Evolutionary conservation across 495 filamentous ascomycete genomes (phyloP), one percentile per base, ranked within the genome.

Genomic region (Aspergillus panamensis): DNA sequence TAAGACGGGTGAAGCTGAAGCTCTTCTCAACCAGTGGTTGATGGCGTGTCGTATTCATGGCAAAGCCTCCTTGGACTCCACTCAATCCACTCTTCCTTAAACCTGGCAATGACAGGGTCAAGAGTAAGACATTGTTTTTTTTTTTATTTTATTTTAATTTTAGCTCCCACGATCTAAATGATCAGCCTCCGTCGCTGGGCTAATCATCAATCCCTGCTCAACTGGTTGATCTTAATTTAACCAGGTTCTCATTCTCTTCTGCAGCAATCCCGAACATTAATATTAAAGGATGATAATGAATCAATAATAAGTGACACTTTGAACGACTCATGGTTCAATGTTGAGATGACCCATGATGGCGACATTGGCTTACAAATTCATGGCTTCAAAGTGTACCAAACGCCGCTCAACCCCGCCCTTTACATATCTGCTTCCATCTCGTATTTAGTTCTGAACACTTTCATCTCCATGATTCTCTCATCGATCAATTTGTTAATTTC

Each of bases 1-100:
- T 45, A 45, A 45, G 42, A 40, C 37, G 12, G n/a, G 42, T 45
- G 42, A 45, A 20, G 19, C 42, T 44, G 42, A 44, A 44, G 17
- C 42, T 5, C 25, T 25, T 2, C 5, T 10, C 35, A 10, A 8
- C 8, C 14, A 35, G 35, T 39, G 35, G 35, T 13, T n/a, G 35
- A 12, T 39, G 35, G 35, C 35, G 35, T 45, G 42, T 17, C 9
- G 16, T 45, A 9, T 21, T 6, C 17, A 40, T 14, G 37, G 12
- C 37, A 40, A 40, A 40, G 37, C 37, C 37, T 40, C 37, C 16
- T 40, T 40, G 16, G n/a, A 40, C 13, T 13, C 37, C 37, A 25
- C 25, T 5, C 25, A 25, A 25, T 25, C 37, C 37, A 40, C 37
- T 40, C 3, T 40, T 7, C 12, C 5, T 5, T 5, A 5, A 25